phyloP scores from a whole-genome alignment of 1,139 yeast species.

The Pneumocystis carinii region DNA sequence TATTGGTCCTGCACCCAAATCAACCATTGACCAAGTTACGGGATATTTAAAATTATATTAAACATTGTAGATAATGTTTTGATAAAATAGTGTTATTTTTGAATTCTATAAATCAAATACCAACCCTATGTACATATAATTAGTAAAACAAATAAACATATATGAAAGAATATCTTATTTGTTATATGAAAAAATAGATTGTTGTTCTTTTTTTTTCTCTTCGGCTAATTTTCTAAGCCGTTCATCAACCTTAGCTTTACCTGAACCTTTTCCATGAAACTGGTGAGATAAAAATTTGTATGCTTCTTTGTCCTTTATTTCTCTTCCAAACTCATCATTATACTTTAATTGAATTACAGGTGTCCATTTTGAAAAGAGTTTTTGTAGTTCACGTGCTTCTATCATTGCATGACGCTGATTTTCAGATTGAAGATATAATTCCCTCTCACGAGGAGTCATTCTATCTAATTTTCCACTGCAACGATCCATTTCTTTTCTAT shows the following conservation, averaged over 20 bases:
- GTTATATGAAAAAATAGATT: conserved; percentile 16
- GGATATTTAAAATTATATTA: conserved; percentile 62
- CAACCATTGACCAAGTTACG: conserved; percentile 65
- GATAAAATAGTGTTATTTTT: not conserved
- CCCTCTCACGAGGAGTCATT: conserved; percentile 24
- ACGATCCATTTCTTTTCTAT: conserved; percentile 17
- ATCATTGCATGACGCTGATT: conserved; percentile 20
- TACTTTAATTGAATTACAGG: conserved; percentile 55
- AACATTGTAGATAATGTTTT: not conserved
- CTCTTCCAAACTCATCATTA: conserved; percentile 56
- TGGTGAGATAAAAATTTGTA: conserved; percentile 72
- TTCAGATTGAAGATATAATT: conserved; percentile 30
- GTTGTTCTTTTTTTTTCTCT: conserved; percentile 21
- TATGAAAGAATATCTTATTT: not conserved
- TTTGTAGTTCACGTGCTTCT: conserved; percentile 22
- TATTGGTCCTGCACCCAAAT: conserved; percentile 91
- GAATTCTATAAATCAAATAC: not conserved
- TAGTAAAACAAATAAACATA: not conserved
- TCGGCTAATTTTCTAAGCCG: conserved; percentile 26
- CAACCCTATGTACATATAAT: not conserved
- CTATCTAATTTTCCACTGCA: conserved; percentile 20
- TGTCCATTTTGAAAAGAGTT: conserved; percentile 35
- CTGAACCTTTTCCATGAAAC: conserved; percentile 59
- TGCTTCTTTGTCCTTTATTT: conserved; percentile 58
- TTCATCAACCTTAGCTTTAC: conserved; percentile 31